phyloP scores from a whole-genome alignment of 257 asterid genomes.

The Lycium ferocissimum region DNA sequence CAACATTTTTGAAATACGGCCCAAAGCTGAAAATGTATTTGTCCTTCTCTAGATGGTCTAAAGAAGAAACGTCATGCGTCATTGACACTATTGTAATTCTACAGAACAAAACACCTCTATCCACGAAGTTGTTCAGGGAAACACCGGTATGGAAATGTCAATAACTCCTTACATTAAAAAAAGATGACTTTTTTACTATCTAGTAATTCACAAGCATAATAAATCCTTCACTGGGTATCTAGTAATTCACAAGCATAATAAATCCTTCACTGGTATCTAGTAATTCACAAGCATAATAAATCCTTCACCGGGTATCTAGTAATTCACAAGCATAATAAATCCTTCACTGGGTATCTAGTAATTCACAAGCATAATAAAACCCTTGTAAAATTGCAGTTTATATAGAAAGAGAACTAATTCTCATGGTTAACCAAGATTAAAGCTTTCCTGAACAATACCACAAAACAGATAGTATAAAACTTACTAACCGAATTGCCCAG shows the following conservation, averaged over 20 bases:
- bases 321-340: neutral
- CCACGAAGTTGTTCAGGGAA: constrained; percentile 4
- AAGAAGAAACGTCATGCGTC: neutral
- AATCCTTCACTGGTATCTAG: no score
- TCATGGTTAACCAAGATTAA: neutral
- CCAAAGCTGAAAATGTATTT: neutral
- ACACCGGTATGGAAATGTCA: constrained; percentile 3
- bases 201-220: neutral
- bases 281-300: no score
- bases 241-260: no score
- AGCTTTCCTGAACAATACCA: neutral
- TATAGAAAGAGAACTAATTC: neutral
- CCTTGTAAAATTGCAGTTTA: neutral
- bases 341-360: neutral
- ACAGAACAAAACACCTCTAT: neutral
- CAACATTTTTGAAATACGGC: neutral
- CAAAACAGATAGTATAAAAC: neutral
- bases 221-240: no score
- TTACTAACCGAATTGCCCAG: constrained; percentile 24
- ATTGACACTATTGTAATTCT: neutral
- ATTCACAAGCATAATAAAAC: neutral
- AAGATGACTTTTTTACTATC: neutral
- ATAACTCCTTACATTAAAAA: neutral
- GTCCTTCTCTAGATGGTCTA: neutral
- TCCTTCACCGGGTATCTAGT: no score